Evolutionary conservation across 2,329 filamentous ascomycete genomes (phyloP), one percentile per base, ranked within the genome.

Genomic region (Fusarium goolgardi): DNA sequence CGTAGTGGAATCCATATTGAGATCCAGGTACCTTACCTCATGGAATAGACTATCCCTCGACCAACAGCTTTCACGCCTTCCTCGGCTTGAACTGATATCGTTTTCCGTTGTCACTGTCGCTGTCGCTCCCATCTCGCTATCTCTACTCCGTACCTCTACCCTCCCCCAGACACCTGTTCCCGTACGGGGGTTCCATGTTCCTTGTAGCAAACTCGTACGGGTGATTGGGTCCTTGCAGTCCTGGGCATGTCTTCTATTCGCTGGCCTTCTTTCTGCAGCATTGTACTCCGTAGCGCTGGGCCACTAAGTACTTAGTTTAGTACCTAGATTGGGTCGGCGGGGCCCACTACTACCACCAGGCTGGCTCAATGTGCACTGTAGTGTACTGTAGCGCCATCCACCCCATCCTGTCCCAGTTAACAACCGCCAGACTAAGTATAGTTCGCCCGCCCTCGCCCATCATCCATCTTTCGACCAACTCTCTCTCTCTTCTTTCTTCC

Each of bases 331-430:
- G 43, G 43, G 47, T 50, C 35, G 46, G 32, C 32, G 35, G 35
- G 69, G 59, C 46, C 71, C 71, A 73, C 71, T 65, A 50, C 64
- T 73, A 73, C 71, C 71, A 73, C 67, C 67, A 72, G 59, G 49
- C 67, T 65, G 71, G 70, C 46, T 64, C 59, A 56, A 59, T 64
- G 54, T 59, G 54, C 61, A 64, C 59, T 64, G 61, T 64, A 67
- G 60, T 46, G 34, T 34, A 57, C 39, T 59, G 59, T 59, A 68
- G 65, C 65, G 65, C 65, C 55, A 68, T 60, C 65, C 51, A 55
- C 55, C 60, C 46, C 32, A 51, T 60, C 53, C 51, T 31, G 47
- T 55, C 65, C 55, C 49, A 65, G 65, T 67, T 67, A 73, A 70
- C 49, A 70, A 73, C 58, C 51, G 53, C 62, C 54, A 69, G 64